Conservation (phyloP, 31 red algal genomes). For the Bonnemaisonia californica region DNA sequence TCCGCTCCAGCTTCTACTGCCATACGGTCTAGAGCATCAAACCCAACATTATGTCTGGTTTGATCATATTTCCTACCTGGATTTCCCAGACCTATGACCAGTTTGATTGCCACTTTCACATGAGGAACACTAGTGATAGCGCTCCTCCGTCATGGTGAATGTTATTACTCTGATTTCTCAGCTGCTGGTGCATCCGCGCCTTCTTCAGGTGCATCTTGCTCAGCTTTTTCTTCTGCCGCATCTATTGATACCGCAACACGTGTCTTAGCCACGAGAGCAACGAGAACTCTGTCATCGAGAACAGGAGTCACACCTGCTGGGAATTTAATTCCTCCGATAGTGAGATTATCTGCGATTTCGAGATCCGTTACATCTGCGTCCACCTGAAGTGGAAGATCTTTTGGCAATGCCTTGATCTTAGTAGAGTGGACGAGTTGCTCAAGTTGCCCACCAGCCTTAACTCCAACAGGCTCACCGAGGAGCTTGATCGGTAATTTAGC, state of each 20-base stretch:
- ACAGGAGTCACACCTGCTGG: constrained; percentile 13
- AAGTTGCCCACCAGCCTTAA: constrained; percentile 18
- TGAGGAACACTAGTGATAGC: not conserved
- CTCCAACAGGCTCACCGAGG: constrained; percentile 14
- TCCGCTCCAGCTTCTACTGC: constrained; percentile 10
- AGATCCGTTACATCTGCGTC: constrained; percentile 16
- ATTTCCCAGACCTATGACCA: no score
- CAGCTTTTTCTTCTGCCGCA: not conserved
- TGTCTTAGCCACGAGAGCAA: constrained; percentile 18
- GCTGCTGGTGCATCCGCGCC: no score
- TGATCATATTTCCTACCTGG: no score
- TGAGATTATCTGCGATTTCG: not conserved
- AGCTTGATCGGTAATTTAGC: constrained; percentile 33
- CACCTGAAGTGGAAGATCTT: constrained; percentile 27
- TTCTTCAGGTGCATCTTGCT: constrained; percentile 19
- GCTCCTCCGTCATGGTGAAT: not conserved
- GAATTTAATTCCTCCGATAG: not conserved
- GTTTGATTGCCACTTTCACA: no score
- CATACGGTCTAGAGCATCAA: no score
- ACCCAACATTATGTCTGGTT: no score
- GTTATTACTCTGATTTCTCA: no score
- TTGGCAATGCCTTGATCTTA: constrained; percentile 12
- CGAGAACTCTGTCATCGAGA: not conserved
- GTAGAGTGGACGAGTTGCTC: constrained; percentile 4
- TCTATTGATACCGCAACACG: not conserved